A percentile compares a stretch with the other conserved stretches of the same genome.
These are phyloP conservation scores for Lactarius sp. DNA, from an alignment of 768 basidiomycete genomes.

Conservation along the genomic window DNA sequence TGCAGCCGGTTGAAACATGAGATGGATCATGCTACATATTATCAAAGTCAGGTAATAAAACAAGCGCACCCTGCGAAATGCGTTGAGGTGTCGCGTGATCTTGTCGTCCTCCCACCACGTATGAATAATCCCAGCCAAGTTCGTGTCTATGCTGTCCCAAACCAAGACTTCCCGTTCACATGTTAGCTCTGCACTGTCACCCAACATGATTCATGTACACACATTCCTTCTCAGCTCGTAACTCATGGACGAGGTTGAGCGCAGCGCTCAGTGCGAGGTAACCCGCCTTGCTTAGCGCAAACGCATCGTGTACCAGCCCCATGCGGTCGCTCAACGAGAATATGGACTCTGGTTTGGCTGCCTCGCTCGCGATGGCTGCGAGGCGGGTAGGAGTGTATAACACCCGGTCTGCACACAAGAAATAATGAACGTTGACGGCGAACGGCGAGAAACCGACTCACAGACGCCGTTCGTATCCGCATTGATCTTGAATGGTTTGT, in stretches of 20 bases:
- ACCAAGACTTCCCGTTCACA: conserved; percentile 57
- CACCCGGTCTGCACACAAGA: conserved; percentile 59
- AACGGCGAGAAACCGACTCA: conserved; percentile 37
- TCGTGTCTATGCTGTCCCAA: conserved; percentile 64
- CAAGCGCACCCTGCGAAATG: conserved; percentile 50
- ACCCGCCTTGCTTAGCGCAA: conserved; percentile 78
- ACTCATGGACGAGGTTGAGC: conserved; percentile 62
- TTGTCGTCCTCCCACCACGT: conserved; percentile 82
- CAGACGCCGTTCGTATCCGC: conserved; percentile 86
- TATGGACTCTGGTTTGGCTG: conserved; percentile 54
- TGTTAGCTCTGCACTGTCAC: conserved; percentile 7
- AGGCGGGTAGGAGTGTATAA: conserved; percentile 79
- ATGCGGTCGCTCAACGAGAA: conserved; percentile 86
- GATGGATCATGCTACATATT: background rate
- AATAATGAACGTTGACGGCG: background rate
- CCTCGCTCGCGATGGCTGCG: conserved; percentile 72
- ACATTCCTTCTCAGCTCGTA: conserved; percentile 77
- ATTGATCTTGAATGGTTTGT: conserved; percentile 83
- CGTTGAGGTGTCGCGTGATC: conserved; percentile 50
- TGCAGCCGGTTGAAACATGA: conserved; percentile 28
- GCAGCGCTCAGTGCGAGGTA: conserved; percentile 71
- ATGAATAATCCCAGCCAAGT: conserved; percentile 48
- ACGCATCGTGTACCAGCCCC: conserved; percentile 79
- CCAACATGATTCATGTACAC: conserved; percentile 28
- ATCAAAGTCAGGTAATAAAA: background rate